Evolutionary conservation across 2,329 filamentous ascomycete genomes (phyloP), one percentile per base, ranked within the genome.

Genomic region (Orbilia blumenaviensis): DNA sequence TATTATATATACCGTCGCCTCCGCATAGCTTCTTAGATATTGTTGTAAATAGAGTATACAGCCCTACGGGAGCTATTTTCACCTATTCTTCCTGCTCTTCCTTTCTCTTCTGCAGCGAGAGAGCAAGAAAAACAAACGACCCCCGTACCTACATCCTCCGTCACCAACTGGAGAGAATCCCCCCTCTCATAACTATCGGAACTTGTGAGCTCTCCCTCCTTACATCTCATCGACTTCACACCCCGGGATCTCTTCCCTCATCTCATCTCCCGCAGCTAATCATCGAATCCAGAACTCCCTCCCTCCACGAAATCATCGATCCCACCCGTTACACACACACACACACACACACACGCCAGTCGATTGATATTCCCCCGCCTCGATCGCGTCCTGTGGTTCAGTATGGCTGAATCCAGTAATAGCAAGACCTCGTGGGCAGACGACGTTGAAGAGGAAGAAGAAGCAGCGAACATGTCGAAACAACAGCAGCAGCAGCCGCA

Each of bases 381-480:
- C 38, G 42, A 69, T 41, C 29, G 42, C 32, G 29, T 50, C 50
- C 58, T 61, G 27, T 64, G 58, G 42, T 76, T 76, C 72, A 66
- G 72, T 76, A 76, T 76, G 72, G 72, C 72, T 69, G 72, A 76
- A 54, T 69, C 72, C 72, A 76, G 78, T 67, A 56, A 56, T 32
- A 75, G 77, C 61, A 77, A 81, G 50, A 79, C 79, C 18, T 83
- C 82, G 34, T 85, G 84, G 83, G 83, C 83, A 48, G 83, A 85
- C 78, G 83, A 85, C 75, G 81, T 84, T 63, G 60, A 64, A 50
- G 79, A 81, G n/a, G 80, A 81, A 41, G 21, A 61, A 48, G 56
- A 62, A 46, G 29, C 48, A 3, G 56, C 60, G 16, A 79, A 80
- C 12, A 71, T 76, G 64, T 52, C 69, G 6, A 67, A 67, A 42